Base-by-base conservation (phyloP, 2,329 filamentous ascomycete species). In the Cladorrhinum sp. region DNA sequence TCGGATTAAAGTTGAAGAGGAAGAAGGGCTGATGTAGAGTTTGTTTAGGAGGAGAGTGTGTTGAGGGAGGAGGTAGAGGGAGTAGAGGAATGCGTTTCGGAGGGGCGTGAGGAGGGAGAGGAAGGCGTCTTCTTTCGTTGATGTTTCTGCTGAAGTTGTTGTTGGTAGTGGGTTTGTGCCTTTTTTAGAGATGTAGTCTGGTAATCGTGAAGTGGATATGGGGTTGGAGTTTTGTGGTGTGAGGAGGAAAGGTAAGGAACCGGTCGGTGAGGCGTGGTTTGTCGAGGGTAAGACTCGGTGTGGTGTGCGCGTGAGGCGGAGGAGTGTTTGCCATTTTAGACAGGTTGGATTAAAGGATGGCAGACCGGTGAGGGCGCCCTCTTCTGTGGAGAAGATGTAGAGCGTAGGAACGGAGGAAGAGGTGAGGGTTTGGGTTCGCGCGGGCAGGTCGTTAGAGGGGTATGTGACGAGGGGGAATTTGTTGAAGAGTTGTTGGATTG, bases 281-380 rank as follows among this genome's bases (percentile, higher is more conserved):
- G 86, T 96, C 3, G 92, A 96, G 3, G 91, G 77, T 6, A 86
- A 78, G 56, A 88, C 78, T 57, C 79, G 79, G 73, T 93, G 89
- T 3, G 85, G 76, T 61, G 96, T 80, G 46, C 83, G 83, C 55
- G 86, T 83, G 69, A 97, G 91, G 69, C 86, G 90, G 64, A 99
- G 82, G 74, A 92, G 95, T 28, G 92, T 87, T 92, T 96, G 39
- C 14, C 6, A 98, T 79, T 94, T 96, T 71, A 98, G 80, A 79
- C 95, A 99, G 61, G 87, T 86, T 10, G 95, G 95, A 73, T 98
- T 98, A 77, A 89, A 96, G 66, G 91, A 96, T 24, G 92, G 90
- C 28, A 79, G 76, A 3, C 86, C 86, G 42, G 72, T 71, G 59
- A 74, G 73, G 33, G 86, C 89, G 68, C 86, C 88, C n/a, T 82